Percentiles rank a stretch among this genome's conserved stretches.
These are phyloP conservation scores for Forsythia suspensa DNA, from an alignment of 257 asterid genomes.

Conservation along the genomic window DNA sequence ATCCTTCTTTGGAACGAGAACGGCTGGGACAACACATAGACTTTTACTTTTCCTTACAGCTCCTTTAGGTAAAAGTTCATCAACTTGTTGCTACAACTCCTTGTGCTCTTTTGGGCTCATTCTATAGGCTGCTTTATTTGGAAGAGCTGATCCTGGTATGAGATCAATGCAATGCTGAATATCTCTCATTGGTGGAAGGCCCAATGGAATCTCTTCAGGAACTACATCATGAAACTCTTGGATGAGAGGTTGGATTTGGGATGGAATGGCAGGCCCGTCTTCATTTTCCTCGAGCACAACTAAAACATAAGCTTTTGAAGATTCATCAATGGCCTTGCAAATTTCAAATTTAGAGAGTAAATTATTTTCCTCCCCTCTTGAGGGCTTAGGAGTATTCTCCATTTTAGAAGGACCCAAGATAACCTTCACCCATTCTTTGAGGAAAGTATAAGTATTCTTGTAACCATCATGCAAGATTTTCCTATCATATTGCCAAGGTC, in stretches of 20 bases:
- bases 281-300: constrained; percentile 17
- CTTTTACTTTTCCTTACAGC: neutral
- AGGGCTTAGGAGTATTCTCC: neutral
- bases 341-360: neutral
- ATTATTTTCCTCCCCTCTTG: neutral
- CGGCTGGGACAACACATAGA: neutral
- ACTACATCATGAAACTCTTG: neutral
- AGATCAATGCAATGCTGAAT: neutral
- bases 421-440: too few species aligned
- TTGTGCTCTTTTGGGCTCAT: too few species aligned
- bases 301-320: neutral
- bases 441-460: too few species aligned
- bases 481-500: too few species aligned
- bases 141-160: neutral
- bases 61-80: neutral
- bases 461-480: too few species aligned
- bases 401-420: too few species aligned
- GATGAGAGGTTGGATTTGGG: neutral
- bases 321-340: neutral
- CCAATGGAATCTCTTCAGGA: neutral
- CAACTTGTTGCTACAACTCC: too few species aligned
- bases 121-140: too few species aligned
- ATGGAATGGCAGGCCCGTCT: neutral
- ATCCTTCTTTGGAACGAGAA: neutral
- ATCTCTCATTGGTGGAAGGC: constrained; percentile 10